These are phyloP conservation scores for Pythium sukuiense DNA, from an alignment of 352 stramenopile genomes.

Conservation along the genomic window DNA sequence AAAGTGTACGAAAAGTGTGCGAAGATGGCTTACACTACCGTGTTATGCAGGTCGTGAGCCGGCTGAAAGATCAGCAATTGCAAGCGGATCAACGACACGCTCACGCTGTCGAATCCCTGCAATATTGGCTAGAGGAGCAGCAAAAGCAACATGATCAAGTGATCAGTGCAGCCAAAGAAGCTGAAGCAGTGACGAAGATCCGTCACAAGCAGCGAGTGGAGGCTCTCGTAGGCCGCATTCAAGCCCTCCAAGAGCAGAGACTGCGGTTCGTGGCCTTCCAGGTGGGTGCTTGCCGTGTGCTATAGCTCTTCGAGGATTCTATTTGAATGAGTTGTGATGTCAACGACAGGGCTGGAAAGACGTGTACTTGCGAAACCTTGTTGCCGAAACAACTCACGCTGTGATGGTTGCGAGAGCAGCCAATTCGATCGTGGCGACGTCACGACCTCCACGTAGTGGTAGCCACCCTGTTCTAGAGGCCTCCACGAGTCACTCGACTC, in stretches of 20 bases:
- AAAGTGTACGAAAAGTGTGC: too few species aligned
- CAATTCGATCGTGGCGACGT: background rate
- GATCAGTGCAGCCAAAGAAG: background rate
- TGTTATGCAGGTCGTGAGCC: background rate
- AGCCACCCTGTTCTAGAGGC: background rate
- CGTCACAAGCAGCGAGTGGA: slow-evolving; percentile 2
- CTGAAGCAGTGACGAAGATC: background rate
- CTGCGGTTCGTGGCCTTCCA: slow-evolving; percentile 15
- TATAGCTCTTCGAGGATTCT: background rate
- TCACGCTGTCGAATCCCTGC: background rate
- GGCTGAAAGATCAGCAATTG: background rate
- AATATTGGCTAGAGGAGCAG: background rate
- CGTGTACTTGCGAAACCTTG: slow-evolving; percentile 41
- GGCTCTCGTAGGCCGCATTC: background rate
- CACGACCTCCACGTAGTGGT: background rate
- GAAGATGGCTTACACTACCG: too few species aligned
- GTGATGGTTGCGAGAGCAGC: slow-evolving; percentile 50
- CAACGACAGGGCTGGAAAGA: slow-evolving; percentile 64
- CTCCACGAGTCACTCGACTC: background rate
- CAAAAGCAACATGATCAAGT: background rate
- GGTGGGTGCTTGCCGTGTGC: background rate
- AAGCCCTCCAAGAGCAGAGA: background rate
- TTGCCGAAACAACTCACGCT: slow-evolving; percentile 61
- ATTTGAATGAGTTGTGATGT: background rate
- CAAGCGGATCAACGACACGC: background rate